These are phyloP conservation scores for Inga laurina DNA, from an alignment of 306 rosid genomes.

Conservation along the genomic window DNA sequence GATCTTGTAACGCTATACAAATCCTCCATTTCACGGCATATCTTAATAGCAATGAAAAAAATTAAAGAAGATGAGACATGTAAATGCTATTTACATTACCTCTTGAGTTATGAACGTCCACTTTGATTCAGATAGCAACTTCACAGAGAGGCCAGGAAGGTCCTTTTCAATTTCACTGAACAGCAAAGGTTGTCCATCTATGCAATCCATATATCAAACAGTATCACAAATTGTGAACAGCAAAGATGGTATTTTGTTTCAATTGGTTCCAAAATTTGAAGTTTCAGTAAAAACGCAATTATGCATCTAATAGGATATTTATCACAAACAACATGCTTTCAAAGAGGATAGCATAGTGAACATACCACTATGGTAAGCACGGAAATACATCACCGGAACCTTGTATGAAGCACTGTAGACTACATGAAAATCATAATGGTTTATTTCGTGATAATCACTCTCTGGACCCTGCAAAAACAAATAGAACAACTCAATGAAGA, in stretches of 20 bases:
- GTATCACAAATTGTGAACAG: background rate
- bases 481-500: constrained; percentile 9
- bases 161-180: constrained; percentile 60
- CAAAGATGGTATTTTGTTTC: background rate
- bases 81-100: constrained; percentile 34
- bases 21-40: background rate
- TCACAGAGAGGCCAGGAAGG: constrained; percentile 64
- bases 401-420: constrained; percentile 68
- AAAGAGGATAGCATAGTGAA: constrained; percentile 16
- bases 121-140: constrained; percentile 63
- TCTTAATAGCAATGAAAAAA: background rate
- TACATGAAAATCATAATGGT: constrained; percentile 70
- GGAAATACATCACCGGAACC: constrained; percentile 81
- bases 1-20: background rate
- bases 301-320: constrained; percentile 3
- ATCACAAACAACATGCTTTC: constrained; percentile 11
- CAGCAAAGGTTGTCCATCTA: background rate
- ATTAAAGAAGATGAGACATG: background rate
- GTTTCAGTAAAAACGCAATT: background rate
- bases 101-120: constrained; percentile 90
- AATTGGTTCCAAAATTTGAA: background rate
- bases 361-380: constrained; percentile 66
- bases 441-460: constrained; percentile 38
- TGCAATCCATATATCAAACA: background rate
- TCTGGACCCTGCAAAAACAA: constrained; percentile 51